phyloP scores from a whole-genome alignment of 73 alveolate species.

The Symbiodinium pilosum region DNA sequence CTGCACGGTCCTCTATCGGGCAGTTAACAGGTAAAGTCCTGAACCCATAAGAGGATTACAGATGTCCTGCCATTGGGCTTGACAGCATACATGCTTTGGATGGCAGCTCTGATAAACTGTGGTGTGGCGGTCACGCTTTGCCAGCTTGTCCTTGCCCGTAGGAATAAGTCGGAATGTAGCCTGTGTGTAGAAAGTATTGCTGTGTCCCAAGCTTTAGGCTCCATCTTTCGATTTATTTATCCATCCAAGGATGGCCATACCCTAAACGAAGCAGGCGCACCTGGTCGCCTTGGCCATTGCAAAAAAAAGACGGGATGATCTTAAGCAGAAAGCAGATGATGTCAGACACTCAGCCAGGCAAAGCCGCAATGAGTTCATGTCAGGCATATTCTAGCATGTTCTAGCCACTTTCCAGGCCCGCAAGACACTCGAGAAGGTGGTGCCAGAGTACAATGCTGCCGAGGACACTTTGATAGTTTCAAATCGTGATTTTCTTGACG shows the following conservation, averaged over 20 bases:
- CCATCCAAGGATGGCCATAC: not conserved
- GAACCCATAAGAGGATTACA: too few species aligned
- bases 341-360: not conserved
- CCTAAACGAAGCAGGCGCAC: slow-evolving; percentile 58
- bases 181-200: not conserved
- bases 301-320: slow-evolving; percentile 63
- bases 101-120: too few species aligned
- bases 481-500: too few species aligned
- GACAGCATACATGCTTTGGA: too few species aligned
- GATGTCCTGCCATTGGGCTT: too few species aligned
- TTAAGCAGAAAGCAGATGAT: slow-evolving; percentile 63
- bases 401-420: not conserved
- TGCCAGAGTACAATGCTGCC: slow-evolving; percentile 60
- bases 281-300: slow-evolving; percentile 79
- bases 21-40: too few species aligned
- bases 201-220: not conserved
- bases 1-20: too few species aligned
- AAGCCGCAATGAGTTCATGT: not conserved
- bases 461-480: not conserved
- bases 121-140: too few species aligned
- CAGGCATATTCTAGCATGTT: not conserved
- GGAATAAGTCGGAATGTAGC: not conserved
- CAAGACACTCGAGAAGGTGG: slow-evolving; percentile 26
- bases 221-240: not conserved
- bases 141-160: too few species aligned